phyloP scores from a whole-genome alignment of 2,329 filamentous ascomycete species.

The Thermothelomyces thermophilus region DNA sequence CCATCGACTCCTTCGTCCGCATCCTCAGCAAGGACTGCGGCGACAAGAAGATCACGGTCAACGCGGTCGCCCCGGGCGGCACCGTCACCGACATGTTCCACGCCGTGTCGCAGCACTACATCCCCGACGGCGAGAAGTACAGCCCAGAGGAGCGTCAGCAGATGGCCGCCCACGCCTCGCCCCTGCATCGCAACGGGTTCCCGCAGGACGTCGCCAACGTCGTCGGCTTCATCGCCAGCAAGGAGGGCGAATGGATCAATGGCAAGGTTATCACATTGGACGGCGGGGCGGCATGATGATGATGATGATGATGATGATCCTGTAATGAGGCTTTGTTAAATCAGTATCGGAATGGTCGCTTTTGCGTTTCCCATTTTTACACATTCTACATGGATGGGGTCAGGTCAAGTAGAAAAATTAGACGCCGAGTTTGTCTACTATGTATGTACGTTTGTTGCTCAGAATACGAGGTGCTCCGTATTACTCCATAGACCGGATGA shows the following conservation, averaged over 20 bases:
- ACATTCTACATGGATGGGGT: too few species aligned
- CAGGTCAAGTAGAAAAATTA: too few species aligned
- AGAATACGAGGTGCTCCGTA: too few species aligned
- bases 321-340: too few species aligned
- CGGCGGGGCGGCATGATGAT: neutral
- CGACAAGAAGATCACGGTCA: neutral
- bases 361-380: too few species aligned
- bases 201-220: neutral
- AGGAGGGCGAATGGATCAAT: slow-evolving; percentile 1
- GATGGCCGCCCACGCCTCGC: neutral
- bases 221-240: neutral
- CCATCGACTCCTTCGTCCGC: neutral
- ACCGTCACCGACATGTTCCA: neutral
- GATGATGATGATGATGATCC: too few species aligned
- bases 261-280: neutral
- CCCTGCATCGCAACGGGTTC: neutral
- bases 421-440: too few species aligned
- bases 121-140: neutral
- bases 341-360: too few species aligned
- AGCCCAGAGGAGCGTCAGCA: neutral
- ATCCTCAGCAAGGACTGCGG: neutral
- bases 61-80: neutral
- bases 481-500: too few species aligned
- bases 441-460: too few species aligned
- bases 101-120: neutral